These are phyloP conservation scores for Phytopythium boreale DNA, from an alignment of 352 stramenopile species.

Conservation along the genomic window DNA sequence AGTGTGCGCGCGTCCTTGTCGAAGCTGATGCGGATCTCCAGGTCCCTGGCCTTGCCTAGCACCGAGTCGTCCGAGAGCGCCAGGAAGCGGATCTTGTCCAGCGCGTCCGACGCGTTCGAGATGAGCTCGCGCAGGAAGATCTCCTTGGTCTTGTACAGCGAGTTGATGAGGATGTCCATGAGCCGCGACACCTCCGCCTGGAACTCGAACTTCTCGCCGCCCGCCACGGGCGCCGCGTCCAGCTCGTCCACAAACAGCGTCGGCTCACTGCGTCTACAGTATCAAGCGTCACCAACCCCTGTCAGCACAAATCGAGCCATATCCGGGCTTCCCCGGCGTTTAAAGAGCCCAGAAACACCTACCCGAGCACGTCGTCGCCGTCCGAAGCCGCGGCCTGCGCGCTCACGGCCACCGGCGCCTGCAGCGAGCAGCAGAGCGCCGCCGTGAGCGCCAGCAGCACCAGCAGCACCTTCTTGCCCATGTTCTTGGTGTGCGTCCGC, in stretches of 20 bases:
- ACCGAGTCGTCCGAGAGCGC: slow-evolving; percentile 89
- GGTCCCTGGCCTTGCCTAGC: slow-evolving; percentile 76
- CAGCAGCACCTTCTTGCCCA: slow-evolving; percentile 14
- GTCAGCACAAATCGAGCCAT: slow-evolving; percentile 2
- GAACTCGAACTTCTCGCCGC: slow-evolving; percentile 90
- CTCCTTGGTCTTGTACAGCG: slow-evolving; percentile 96
- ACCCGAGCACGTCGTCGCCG: slow-evolving; percentile 40
- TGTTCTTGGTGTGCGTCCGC: no score
- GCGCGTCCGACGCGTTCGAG: slow-evolving; percentile 97
- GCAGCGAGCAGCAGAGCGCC: slow-evolving; percentile 27
- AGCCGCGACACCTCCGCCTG: slow-evolving; percentile 97
- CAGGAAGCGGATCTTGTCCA: slow-evolving; percentile 99
- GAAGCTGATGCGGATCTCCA: slow-evolving; percentile 97
- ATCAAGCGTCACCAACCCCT: background rate
- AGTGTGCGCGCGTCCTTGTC: slow-evolving; percentile 95
- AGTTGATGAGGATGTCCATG: slow-evolving; percentile 99
- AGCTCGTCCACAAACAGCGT: slow-evolving; percentile 44
- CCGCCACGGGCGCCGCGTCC: slow-evolving; percentile 30
- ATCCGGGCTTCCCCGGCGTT: background rate
- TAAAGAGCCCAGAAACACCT: slow-evolving; percentile 7
- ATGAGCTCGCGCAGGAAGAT: slow-evolving; percentile 99
- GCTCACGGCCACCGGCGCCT: slow-evolving; percentile 14
- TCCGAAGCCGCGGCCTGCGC: slow-evolving; percentile 32
- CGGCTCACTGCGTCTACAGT: slow-evolving; percentile 30
- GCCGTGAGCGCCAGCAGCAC: slow-evolving; percentile 37